These are phyloP conservation scores for Asterella californica DNA, from an alignment of 225 moss, liverwort and hornwort species.

Conservation along the genomic window DNA sequence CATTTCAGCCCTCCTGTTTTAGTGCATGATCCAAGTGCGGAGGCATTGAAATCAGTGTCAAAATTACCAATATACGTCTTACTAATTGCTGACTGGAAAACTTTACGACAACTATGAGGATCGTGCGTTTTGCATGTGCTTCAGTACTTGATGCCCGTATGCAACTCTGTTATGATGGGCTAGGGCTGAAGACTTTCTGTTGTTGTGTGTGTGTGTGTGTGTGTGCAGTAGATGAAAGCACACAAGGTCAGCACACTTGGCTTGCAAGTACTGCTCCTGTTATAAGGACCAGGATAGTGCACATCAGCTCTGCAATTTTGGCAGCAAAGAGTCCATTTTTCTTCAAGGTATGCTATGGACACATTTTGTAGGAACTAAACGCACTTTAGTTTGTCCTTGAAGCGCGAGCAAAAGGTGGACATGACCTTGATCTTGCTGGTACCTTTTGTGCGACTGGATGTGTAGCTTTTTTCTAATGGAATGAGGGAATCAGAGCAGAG, in stretches of 20 bases:
- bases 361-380: not conserved
- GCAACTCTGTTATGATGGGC: not conserved
- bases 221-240: constrained; percentile 68
- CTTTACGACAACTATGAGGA: too few relatives aligned
- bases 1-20: too few relatives aligned
- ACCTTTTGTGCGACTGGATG: not conserved
- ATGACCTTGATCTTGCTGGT: not conserved
- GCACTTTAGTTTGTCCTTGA: not conserved
- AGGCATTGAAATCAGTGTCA: too few relatives aligned
- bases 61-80: too few relatives aligned
- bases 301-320: constrained; percentile 96
- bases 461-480: constrained; percentile 97
- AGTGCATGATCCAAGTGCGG: too few relatives aligned
- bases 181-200: not conserved
- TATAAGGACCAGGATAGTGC: constrained; percentile 67
- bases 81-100: too few relatives aligned
- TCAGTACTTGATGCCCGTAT: not conserved
- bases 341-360: constrained; percentile 57
- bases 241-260: constrained; percentile 52
- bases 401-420: not conserved
- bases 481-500: constrained; percentile 99
- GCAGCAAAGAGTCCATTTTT: constrained; percentile 99
- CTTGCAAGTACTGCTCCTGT: constrained; percentile 62
- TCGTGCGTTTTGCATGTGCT: not conserved
- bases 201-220: not conserved